phyloP scores from a whole-genome alignment of 768 basidiomycete species.

The Pleurotus ostreatus region DNA sequence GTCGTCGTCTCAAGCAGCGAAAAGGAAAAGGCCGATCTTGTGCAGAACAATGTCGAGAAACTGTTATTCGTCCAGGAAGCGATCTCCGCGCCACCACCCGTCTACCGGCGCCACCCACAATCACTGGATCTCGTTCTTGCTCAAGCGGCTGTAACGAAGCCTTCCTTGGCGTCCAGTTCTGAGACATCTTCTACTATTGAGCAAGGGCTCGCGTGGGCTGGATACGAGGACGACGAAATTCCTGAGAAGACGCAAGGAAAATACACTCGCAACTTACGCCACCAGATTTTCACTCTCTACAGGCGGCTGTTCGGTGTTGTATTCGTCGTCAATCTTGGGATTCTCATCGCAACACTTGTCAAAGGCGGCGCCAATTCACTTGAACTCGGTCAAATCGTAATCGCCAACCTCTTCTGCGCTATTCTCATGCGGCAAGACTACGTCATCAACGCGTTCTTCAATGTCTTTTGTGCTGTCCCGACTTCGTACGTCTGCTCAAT shows the following conservation, averaged over 20 bases:
- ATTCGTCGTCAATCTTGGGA: conserved; percentile 50
- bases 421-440: conserved; percentile 53
- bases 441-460: conserved; percentile 56
- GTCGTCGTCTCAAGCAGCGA: not conserved
- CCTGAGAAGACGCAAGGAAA: conserved; percentile 50
- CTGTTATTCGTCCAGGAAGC: conserved; percentile 14
- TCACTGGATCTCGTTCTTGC: not conserved
- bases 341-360: conserved; percentile 41
- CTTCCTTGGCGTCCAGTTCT: not conserved
- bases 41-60: conserved; percentile 8
- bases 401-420: conserved; percentile 45
- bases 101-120: conserved; percentile 13
- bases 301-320: conserved; percentile 56
- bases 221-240: conserved; percentile 44
- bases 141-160: not conserved
- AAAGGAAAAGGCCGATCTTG: not conserved
- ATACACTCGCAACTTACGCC: conserved; percentile 46
- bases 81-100: conserved; percentile 21
- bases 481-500: conserved; percentile 34
- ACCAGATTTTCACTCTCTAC: conserved; percentile 53
- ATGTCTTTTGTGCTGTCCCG: conserved; percentile 45
- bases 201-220: conserved; percentile 43
- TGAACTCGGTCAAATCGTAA: conserved; percentile 34
- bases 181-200: conserved; percentile 18
- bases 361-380: conserved; percentile 28